phyloP scores from a whole-genome alignment of 1,284 basidiomycete species.

The Irpex sp. region DNA sequence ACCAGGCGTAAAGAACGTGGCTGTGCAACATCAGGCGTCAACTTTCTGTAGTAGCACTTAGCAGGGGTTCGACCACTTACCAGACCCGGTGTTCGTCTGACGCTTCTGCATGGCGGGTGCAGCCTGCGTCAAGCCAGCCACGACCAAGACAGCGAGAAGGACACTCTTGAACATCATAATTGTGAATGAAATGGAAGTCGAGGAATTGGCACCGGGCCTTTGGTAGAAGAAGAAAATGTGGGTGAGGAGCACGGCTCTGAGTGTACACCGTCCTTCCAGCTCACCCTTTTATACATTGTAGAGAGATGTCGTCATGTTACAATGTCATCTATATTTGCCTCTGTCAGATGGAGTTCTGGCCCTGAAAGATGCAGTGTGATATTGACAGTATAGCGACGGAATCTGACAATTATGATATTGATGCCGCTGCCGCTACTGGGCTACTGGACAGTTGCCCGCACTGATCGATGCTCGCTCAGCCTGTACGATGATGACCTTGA shows the following conservation, averaged over 20 bases:
- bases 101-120: neutral
- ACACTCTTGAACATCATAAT: neutral
- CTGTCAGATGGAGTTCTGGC: neutral
- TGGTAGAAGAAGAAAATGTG: neutral
- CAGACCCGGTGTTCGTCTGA: neutral
- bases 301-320: neutral
- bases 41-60: neutral
- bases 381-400: neutral
- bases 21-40: neutral
- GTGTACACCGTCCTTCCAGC: neutral
- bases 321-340: neutral
- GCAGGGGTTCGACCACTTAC: neutral
- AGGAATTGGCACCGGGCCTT: neutral
- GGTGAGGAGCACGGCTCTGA: neutral
- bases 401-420: neutral
- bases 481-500: too few relatives aligned
- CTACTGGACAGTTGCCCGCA: neutral
- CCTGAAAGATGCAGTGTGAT: neutral
- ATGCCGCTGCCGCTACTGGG: neutral
- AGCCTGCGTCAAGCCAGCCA: neutral
- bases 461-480: too few relatives aligned
- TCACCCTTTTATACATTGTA: neutral
- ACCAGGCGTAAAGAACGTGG: conserved; percentile 23
- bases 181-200: neutral
- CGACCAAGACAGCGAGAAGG: neutral